Base-by-base conservation (phyloP, 2,329 filamentous ascomycete species). In the Pyrenophora tritici-repentis region DNA sequence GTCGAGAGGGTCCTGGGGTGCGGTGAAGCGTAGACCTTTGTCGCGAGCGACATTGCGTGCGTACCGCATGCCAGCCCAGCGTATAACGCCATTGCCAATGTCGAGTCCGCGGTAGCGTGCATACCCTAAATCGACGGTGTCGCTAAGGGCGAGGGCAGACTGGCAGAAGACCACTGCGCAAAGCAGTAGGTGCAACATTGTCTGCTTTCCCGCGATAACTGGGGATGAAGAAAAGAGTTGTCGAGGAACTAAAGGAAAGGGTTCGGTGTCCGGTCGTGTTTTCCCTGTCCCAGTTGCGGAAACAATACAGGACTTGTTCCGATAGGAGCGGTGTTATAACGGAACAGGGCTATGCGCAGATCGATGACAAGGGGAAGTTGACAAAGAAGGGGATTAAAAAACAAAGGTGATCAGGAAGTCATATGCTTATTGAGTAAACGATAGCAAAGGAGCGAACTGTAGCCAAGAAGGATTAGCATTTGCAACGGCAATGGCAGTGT, bases 31-130 rank as follows among this genome's bases (percentile, higher is more conserved):
- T 37, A 70, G 46, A 26, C 71, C 68, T 16, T 72, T 65, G 17
- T 68, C 42, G 9, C 68, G 60, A 7, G 70, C 69, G 1, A 65
- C 56, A 20, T 55, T 66, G 16, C 70, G 61, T 34, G 89, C 89
- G 75, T 85, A 94, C 36, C 88, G 83, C 56, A 94, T 83, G 1
- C 88, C 89, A 6, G 90, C 79, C 87, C 88, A 93, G 69, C 87
- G 80, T 2, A 82, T 84, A 40, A 91, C 75, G 1, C 85, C 86
- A 59, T 83, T 82, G 0, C 72, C 59, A 1, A 81, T 75, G 1
- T 76, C 65, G 3, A 75, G 72, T 7, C 89, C 89, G 42, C 78
- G 71, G 65, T 91, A 91, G 20, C 78, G 81, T 24, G 86, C 81
- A 66, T 91, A 92, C 3, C 79, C 80, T 17, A 92, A 76, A 55